A percentile compares a stretch with the other conserved stretches of the same genome.
These are phyloP conservation scores for Didymosphaeria variabile DNA, from an alignment of 2,329 filamentous ascomycete species.

Conservation along the genomic window DNA sequence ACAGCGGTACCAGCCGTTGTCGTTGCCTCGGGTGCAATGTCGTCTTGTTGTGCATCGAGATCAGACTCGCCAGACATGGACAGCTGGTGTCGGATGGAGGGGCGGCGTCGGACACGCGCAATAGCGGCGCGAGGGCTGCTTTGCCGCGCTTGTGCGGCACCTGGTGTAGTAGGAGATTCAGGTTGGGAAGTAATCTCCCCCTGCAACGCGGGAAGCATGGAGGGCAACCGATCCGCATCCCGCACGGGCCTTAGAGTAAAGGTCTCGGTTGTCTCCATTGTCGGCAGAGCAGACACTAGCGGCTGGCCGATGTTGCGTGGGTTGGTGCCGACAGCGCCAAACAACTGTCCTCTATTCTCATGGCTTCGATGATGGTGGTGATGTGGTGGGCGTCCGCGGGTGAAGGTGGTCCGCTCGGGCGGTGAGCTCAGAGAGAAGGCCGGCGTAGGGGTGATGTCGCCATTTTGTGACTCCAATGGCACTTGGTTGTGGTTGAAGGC, in stretches of 20 bases:
- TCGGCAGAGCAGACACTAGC: constrained; percentile 71
- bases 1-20: constrained; percentile 75
- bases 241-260: constrained; percentile 81
- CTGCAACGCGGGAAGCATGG: constrained; percentile 77
- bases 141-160: constrained; percentile 41
- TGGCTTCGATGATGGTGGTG: constrained; percentile 58
- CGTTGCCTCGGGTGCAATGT: constrained; percentile 79
- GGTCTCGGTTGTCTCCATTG: constrained; percentile 73
- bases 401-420: constrained; percentile 73
- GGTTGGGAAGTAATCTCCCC: constrained; percentile 84
- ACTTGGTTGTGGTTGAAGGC: constrained; percentile 56
- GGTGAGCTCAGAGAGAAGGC: constrained; percentile 74
- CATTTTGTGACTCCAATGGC: constrained; percentile 59
- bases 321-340: constrained; percentile 35
- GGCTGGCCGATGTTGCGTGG: constrained; percentile 68
- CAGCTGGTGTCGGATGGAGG: constrained; percentile 87
- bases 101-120: constrained; percentile 70
- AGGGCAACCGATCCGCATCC: constrained; percentile 85
- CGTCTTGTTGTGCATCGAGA: constrained; percentile 80
- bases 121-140: constrained; percentile 57
- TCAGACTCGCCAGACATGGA: constrained; percentile 88
- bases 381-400: constrained; percentile 64
- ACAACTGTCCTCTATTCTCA: constrained; percentile 53
- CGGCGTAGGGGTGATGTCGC: constrained; percentile 70
- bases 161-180: constrained; percentile 66